phyloP scores from a whole-genome alignment of 257 asterid genomes.

The Solanum arcanum region DNA sequence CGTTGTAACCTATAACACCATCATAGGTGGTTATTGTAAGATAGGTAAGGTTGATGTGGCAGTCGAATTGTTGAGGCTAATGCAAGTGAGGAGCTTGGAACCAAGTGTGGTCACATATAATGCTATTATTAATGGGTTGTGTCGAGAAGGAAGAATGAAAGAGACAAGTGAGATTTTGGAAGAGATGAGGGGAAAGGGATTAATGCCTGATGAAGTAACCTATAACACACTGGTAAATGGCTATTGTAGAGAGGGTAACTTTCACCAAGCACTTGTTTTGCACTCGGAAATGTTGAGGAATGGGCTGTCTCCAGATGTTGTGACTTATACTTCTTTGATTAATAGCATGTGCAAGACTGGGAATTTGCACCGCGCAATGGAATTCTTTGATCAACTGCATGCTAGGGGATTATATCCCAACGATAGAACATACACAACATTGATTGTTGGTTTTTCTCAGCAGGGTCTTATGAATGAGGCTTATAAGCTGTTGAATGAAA shows the following conservation, averaged over 20 bases:
- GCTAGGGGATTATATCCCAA: conserved; percentile 60
- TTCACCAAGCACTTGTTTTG: conserved; percentile 74
- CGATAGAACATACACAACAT: conserved; percentile 76
- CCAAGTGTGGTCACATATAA: conserved; percentile 68
- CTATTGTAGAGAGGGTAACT: conserved; percentile 62
- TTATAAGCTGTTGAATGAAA: conserved; percentile 40
- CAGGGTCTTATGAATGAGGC: conserved; percentile 74
- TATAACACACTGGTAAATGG: conserved; percentile 80
- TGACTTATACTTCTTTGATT: conserved; percentile 76
- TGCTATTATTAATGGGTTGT: conserved; percentile 61
- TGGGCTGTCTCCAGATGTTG: conserved; percentile 74
- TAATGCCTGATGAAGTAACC: conserved; percentile 67
- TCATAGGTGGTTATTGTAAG: conserved; percentile 61
- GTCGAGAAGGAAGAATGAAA: conserved; percentile 59
- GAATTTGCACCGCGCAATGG: conserved; percentile 62
- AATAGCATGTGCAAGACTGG: conserved; percentile 58
- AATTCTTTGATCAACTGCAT: conserved; percentile 59
- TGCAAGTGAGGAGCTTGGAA: conserved; percentile 52
- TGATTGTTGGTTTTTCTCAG: conserved; percentile 73
- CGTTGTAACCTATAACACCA: conserved; percentile 67
- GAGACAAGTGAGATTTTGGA: conserved; percentile 41
- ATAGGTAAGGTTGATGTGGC: conserved; percentile 38
- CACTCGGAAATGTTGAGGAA: conserved; percentile 75
- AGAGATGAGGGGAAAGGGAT: conserved; percentile 52
- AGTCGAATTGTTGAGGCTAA: conserved; percentile 22